These are phyloP conservation scores for Citropsis articulata DNA, from an alignment of 345 rosid genomes.

Conservation along the genomic window DNA sequence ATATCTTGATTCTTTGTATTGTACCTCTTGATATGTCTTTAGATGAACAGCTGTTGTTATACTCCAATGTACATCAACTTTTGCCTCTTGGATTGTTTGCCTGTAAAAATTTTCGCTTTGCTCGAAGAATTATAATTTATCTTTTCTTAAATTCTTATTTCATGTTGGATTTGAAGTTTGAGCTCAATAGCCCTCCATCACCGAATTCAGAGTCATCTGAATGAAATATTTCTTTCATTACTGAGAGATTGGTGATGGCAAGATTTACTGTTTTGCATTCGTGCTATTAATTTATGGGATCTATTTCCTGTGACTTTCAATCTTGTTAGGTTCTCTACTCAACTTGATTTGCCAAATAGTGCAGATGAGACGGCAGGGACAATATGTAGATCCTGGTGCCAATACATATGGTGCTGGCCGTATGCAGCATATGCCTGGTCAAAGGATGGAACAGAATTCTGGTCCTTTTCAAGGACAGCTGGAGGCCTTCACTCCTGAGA, in stretches of 20 bases:
- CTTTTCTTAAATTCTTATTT: not conserved
- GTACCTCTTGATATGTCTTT: not conserved
- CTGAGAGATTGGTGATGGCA: not conserved
- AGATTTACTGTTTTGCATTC: not conserved
- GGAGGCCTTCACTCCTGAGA: constrained; percentile 92
- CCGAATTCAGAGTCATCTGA: not conserved
- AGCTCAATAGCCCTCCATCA: not conserved
- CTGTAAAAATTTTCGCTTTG: not conserved
- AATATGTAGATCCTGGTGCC: constrained; percentile 53
- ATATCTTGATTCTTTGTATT: not conserved
- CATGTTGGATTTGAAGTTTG: constrained; percentile 3
- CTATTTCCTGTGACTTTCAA: constrained; percentile 13
- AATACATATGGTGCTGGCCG: constrained; percentile 54
- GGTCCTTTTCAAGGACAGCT: constrained; percentile 69
- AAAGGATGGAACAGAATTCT: constrained; percentile 46
- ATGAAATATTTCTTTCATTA: not conserved
- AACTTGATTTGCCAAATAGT: constrained; percentile 11
- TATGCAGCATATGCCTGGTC: constrained; percentile 52
- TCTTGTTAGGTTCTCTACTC: constrained; percentile 7
- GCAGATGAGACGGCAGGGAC: constrained; percentile 69
- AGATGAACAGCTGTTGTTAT: not conserved
- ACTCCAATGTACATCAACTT: not conserved
- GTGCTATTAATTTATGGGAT: not conserved
- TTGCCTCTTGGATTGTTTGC: not conserved
- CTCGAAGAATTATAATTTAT: no score